Percentiles rank a stretch among this genome's conserved stretches.
Conservation (phyloP, 371 early-diverging fungal species). For the Apophysomyces sp. region DNA sequence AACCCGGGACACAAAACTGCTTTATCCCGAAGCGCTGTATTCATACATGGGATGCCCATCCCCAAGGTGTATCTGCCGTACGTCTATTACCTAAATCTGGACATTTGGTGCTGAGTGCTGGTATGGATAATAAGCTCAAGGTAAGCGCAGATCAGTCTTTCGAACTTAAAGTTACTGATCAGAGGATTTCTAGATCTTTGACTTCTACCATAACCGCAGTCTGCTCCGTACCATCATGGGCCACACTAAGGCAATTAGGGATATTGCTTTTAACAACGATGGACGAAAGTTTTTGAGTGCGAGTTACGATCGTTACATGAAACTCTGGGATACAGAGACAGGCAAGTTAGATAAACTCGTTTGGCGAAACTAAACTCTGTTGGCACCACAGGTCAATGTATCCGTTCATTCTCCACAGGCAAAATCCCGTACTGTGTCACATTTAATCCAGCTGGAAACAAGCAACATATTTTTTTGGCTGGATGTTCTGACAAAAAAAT, state of each 20-base stretch:
- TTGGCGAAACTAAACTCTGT: neutral
- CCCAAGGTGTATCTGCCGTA: constrained; percentile 89
- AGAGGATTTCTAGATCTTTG: constrained; percentile 70
- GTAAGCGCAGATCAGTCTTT: constrained; percentile 28
- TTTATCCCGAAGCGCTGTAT: constrained; percentile 84
- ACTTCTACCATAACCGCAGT: constrained; percentile 87
- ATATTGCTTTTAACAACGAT: constrained; percentile 88
- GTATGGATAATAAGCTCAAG: constrained; percentile 94
- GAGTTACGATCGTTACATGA: constrained; percentile 88
- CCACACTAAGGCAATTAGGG: constrained; percentile 91
- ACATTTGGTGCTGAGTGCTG: constrained; percentile 86
- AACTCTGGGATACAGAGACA: constrained; percentile 98
- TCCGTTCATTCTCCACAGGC: constrained; percentile 73
- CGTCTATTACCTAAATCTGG: constrained; percentile 88
- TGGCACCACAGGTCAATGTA: constrained; percentile 66
- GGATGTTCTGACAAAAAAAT: constrained; percentile 95
- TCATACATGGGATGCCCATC: constrained; percentile 94
- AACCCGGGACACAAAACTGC: constrained; percentile 77
- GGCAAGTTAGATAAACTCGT: constrained; percentile 37
- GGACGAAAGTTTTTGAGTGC: constrained; percentile 86
- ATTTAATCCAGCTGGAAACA: constrained; percentile 87
- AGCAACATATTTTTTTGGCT: constrained; percentile 83
- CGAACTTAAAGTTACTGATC: neutral
- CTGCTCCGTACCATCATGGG: constrained; percentile 87
- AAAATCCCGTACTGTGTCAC: constrained; percentile 87